These are phyloP conservation scores for Helotiales sp. DNA, from an alignment of 2,329 filamentous ascomycete species.

Conservation along the genomic window DNA sequence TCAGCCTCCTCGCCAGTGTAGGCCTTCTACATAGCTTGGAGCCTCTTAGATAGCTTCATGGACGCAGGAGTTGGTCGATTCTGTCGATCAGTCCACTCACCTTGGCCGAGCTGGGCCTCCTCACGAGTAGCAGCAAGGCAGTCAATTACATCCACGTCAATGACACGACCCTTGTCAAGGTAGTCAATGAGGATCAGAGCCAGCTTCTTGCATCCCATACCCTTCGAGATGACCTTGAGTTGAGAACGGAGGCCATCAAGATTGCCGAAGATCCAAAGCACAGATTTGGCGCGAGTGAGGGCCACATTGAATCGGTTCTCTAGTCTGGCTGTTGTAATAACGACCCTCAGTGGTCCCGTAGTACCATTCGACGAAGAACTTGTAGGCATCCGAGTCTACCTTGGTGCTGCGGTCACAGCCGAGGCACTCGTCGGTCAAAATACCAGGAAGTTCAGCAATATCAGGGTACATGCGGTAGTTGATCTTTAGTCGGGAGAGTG, in stretches of 20 bases:
- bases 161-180: slow-evolving; percentile 3
- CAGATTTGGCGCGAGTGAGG: slow-evolving; percentile 12
- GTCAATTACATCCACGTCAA: background rate
- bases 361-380: slow-evolving; percentile 15
- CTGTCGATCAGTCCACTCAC: background rate
- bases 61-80: too few species aligned
- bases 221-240: background rate
- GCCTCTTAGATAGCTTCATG: too few species aligned
- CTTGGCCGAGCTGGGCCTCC: background rate
- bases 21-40: too few species aligned
- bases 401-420: background rate
- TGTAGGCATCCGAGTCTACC: background rate
- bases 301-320: slow-evolving; percentile 15
- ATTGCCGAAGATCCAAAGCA: slow-evolving; percentile 9
- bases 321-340: background rate
- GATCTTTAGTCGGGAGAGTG: slow-evolving; percentile 18
- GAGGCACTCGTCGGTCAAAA: slow-evolving; percentile 15
- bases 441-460: slow-evolving; percentile 19
- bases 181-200: slow-evolving; percentile 14
- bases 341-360: background rate
- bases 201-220: slow-evolving; percentile 15
- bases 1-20: too few species aligned
- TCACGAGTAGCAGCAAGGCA: background rate
- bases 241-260: background rate
- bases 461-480: slow-evolving; percentile 27